phyloP scores from a whole-genome alignment of 306 rosid genomes.

The Crataegus laevigata region DNA sequence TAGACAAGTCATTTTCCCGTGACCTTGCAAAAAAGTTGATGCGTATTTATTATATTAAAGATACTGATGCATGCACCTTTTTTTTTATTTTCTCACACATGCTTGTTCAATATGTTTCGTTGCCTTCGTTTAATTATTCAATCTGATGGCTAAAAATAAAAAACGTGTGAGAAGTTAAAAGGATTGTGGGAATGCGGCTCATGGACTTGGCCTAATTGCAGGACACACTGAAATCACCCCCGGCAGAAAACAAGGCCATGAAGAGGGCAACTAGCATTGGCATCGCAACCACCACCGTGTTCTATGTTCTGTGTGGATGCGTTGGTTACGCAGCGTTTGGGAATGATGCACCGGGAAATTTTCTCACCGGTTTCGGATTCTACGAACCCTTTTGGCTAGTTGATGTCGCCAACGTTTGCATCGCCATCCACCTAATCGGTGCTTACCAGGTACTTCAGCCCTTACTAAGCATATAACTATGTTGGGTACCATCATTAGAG shows the following conservation, averaged over 20 bases:
- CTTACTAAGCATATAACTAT: background rate
- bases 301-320: slow-evolving; percentile 77
- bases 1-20: background rate
- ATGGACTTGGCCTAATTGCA: slow-evolving; percentile 10
- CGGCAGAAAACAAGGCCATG: slow-evolving; percentile 84
- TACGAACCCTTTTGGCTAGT: slow-evolving; percentile 96
- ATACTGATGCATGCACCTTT: background rate
- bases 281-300: slow-evolving; percentile 65
- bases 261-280: slow-evolving; percentile 75
- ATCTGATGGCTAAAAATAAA: no score
- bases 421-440: slow-evolving; percentile 75
- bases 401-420: slow-evolving; percentile 82
- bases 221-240: slow-evolving; percentile 84
- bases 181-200: background rate
- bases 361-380: slow-evolving; percentile 98
- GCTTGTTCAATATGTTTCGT: no score
- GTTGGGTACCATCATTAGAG: background rate
- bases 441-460: slow-evolving; percentile 75
- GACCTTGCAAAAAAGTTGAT: background rate
- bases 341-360: slow-evolving; percentile 86
- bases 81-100: no score
- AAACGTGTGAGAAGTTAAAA: no score
- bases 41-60: background rate
- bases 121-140: no score
- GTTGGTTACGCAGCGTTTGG: slow-evolving; percentile 95